These are phyloP conservation scores for Brassica hybrid DNA, from an alignment of 441 rosid species.

Conservation along the genomic window DNA sequence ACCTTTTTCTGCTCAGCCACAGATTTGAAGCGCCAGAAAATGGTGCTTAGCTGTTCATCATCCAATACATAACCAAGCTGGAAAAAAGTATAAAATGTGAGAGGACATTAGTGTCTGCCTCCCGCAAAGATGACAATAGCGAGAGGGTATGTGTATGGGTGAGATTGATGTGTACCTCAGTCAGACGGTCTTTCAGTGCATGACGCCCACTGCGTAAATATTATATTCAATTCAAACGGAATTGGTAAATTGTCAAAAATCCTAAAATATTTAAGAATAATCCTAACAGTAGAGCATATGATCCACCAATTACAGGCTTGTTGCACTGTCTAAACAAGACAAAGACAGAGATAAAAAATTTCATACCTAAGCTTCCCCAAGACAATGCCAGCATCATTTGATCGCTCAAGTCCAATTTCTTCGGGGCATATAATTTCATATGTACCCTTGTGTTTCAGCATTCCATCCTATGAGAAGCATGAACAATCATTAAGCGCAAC, in stretches of 20 bases:
- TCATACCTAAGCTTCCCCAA: slow-evolving; percentile 91
- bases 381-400: slow-evolving; percentile 92
- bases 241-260: neutral
- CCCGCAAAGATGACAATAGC: slow-evolving; percentile 9
- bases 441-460: slow-evolving; percentile 94
- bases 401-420: slow-evolving; percentile 89
- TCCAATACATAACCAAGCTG: slow-evolving; percentile 90
- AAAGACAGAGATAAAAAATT: neutral
- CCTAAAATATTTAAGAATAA: neutral
- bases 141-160: neutral
- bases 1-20: slow-evolving; percentile 97
- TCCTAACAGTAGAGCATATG: neutral
- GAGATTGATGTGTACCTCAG: slow-evolving; percentile 59
- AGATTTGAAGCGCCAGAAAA: slow-evolving; percentile 87
- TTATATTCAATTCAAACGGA: no score
- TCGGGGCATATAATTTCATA: slow-evolving; percentile 94
- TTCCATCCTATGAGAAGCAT: slow-evolving; percentile 72
- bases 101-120: slow-evolving; percentile 6
- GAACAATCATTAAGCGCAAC: neutral
- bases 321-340: slow-evolving; percentile 13
- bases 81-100: slow-evolving; percentile 30
- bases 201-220: slow-evolving; percentile 84
- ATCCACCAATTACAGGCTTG: neutral
- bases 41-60: slow-evolving; percentile 71
- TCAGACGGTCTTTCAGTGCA: slow-evolving; percentile 77